phyloP scores from a whole-genome alignment of 2,329 filamentous ascomycete species.

The Botrytis fabae region DNA sequence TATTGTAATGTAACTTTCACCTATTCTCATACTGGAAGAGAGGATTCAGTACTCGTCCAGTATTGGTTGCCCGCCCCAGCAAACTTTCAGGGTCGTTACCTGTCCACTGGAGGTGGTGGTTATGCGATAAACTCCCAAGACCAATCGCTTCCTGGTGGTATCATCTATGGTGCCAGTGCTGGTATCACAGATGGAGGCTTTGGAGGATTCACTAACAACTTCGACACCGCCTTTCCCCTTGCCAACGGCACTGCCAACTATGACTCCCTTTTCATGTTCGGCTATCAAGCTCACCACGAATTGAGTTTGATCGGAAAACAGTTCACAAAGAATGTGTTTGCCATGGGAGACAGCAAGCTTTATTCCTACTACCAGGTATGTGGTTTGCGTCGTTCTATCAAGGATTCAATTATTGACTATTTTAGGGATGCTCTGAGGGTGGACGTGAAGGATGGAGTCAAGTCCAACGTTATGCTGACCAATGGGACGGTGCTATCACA shows the following conservation, averaged over 20 bases:
- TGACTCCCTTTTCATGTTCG: slow-evolving; percentile 44
- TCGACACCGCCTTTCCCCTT: slow-evolving; percentile 43
- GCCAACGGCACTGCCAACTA: slow-evolving; percentile 45
- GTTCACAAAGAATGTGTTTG: slow-evolving; percentile 47
- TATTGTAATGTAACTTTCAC: no score
- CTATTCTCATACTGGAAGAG: no score
- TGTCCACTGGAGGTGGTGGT: no score
- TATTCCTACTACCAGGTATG: slow-evolving; percentile 39
- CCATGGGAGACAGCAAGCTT: slow-evolving; percentile 31
- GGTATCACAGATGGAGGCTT: slow-evolving; percentile 54
- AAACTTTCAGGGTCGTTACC: no score
- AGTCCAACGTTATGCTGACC: slow-evolving; percentile 44
- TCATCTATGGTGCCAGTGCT: slow-evolving; percentile 46
- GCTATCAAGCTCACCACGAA: slow-evolving; percentile 44
- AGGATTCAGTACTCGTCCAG: no score
- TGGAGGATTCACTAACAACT: slow-evolving; percentile 44
- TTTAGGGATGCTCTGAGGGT: slow-evolving; percentile 47
- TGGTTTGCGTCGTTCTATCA: no score
- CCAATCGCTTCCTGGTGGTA: no score
- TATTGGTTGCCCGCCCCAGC: no score
- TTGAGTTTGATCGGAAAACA: slow-evolving; percentile 46
- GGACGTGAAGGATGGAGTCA: slow-evolving; percentile 52
- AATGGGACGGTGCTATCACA: slow-evolving; percentile 48
- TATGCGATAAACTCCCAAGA: no score
- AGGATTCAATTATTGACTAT: not conserved